A percentile compares a stretch with the other conserved stretches of the same genome.
These are phyloP conservation scores for Ustilago crameri DNA, from an alignment of 1,284 basidiomycete genomes.

Conservation along the genomic window DNA sequence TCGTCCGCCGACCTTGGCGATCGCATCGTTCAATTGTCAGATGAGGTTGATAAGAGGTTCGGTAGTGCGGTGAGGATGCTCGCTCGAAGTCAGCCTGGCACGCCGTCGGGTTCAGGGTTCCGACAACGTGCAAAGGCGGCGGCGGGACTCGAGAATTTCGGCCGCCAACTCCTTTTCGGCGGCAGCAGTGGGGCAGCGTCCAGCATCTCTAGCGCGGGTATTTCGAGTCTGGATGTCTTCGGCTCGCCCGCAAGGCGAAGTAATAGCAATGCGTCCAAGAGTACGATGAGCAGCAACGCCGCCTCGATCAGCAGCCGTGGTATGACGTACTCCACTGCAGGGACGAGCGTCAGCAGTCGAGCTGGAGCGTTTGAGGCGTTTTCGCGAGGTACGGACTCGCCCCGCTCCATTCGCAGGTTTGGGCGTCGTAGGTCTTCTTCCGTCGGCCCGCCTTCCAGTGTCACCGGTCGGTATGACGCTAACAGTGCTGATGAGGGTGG, in stretches of 20 bases:
- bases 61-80: conserved; percentile 13
- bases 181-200: conserved; percentile 32
- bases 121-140: conserved; percentile 53
- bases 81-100: conserved; percentile 30
- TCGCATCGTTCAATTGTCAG: conserved; percentile 37
- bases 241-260: conserved; percentile 51
- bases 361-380: conserved; percentile 24
- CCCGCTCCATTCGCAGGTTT: conserved; percentile 29
- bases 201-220: conserved; percentile 39
- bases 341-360: conserved; percentile 58
- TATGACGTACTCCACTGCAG: conserved; percentile 50
- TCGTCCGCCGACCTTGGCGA: conserved; percentile 30
- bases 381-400: conserved; percentile 25
- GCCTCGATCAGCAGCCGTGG: conserved; percentile 45
- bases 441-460: conserved; percentile 30
- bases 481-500: conserved; percentile 32
- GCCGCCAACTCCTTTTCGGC: conserved; percentile 50
- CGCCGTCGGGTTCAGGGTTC: conserved; percentile 35
- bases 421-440: conserved; percentile 38
- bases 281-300: conserved; percentile 45
- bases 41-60: conserved; percentile 38
- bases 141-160: conserved; percentile 55
- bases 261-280: conserved; percentile 55
- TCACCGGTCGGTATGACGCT: conserved; percentile 12
- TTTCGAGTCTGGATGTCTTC: conserved; percentile 52